Evolutionary conservation across 208 protist genomes (phyloP).

Genomic region (Acanthamoeba lenticulata): DNA sequence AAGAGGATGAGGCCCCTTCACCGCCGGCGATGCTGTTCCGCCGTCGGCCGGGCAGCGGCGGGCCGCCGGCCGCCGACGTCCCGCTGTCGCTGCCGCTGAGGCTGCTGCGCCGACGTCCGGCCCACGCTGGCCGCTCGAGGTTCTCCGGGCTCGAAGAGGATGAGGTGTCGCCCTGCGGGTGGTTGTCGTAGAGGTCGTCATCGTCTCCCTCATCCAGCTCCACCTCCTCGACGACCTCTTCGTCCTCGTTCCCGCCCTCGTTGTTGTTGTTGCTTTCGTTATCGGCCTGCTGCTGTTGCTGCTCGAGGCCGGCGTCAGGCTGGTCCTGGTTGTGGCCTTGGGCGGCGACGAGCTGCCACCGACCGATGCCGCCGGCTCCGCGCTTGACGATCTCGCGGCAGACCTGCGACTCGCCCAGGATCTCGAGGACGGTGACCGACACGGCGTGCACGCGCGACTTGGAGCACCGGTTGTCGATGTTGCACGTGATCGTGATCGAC

Average conservation of each 20-base stretch:
- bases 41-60: background rate
- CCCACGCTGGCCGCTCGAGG: background rate
- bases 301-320: background rate
- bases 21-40: background rate
- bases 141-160: background rate
- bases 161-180: background rate
- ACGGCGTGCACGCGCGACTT: background rate
- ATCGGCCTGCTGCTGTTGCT: background rate
- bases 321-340: no score
- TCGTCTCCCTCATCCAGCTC: background rate
- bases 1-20: background rate
- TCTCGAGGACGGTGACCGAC: slow-evolving; percentile 12
- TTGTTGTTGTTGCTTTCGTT: background rate
- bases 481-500: slow-evolving; percentile 29
- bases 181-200: background rate
- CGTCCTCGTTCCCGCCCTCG: background rate
- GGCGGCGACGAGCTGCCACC: background rate
- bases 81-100: background rate
- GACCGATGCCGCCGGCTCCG: background rate
- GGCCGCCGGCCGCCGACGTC: background rate
- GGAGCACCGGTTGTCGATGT: slow-evolving; percentile 25
- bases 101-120: background rate
- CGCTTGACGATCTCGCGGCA: slow-evolving; percentile 34
- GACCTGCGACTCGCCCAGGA: slow-evolving; percentile 13
- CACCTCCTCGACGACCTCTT: background rate